Evolutionary conservation across 306 rosid species (phyloP).

Genomic region (Phaseolus lunatus): DNA sequence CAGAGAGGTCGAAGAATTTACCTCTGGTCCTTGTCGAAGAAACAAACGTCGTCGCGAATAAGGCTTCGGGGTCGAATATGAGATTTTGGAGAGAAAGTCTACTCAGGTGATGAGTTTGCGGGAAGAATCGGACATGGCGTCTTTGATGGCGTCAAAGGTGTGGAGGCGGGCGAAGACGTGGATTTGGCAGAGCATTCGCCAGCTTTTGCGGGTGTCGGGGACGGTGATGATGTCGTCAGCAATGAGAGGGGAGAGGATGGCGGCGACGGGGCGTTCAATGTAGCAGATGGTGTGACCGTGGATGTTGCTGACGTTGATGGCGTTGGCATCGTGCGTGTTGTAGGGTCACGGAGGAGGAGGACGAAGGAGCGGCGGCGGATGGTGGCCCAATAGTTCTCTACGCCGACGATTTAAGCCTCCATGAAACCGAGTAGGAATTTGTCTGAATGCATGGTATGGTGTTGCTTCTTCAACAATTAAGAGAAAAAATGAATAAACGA

Average conservation of each 20-base stretch:
- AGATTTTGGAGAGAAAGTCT: too few relatives aligned
- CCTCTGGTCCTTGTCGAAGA: too few relatives aligned
- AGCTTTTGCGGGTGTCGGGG: slow-evolving; percentile 47
- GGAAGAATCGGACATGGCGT: background rate
- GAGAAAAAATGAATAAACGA: too few relatives aligned
- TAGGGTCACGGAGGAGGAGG: slow-evolving; percentile 75
- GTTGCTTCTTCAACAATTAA: background rate
- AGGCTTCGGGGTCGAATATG: too few relatives aligned
- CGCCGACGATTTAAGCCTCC: slow-evolving; percentile 69
- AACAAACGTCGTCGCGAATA: too few relatives aligned
- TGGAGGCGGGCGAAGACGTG: slow-evolving; percentile 52
- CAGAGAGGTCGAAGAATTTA: too few relatives aligned
- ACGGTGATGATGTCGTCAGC: slow-evolving; percentile 53
- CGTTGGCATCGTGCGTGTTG: slow-evolving; percentile 65
- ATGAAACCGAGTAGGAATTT: slow-evolving; percentile 67
- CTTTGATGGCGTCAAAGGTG: background rate
- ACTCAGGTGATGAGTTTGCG: slow-evolving; percentile 24
- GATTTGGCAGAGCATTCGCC: slow-evolving; percentile 67
- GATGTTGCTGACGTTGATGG: slow-evolving; percentile 73
- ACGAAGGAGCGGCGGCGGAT: slow-evolving; percentile 74
- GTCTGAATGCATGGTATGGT: slow-evolving; percentile 22
- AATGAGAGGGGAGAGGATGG: slow-evolving; percentile 64
- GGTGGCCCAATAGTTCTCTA: slow-evolving; percentile 58
- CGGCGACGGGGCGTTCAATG: slow-evolving; percentile 65
- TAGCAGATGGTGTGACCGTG: slow-evolving; percentile 59